A percentile compares a stretch with the other conserved stretches of the same genome.
Evolutionary conservation across 257 asterid species (phyloP).

Genomic region (Salvia miltiorrhiza): DNA sequence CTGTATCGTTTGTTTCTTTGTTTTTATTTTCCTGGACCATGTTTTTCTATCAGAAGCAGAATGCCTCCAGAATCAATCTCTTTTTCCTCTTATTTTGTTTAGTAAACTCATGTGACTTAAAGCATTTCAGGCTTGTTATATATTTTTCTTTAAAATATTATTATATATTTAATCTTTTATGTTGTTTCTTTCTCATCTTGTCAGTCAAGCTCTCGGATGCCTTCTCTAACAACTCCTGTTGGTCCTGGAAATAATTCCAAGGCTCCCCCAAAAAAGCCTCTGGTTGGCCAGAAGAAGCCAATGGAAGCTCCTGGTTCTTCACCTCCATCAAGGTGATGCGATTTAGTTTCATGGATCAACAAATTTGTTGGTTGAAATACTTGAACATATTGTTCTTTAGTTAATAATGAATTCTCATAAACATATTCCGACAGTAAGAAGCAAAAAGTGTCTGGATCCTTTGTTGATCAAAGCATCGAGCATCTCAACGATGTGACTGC

Average conservation of each 20-base stretch:
- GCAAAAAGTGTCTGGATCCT: slow-evolving; percentile 83
- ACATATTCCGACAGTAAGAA: slow-evolving; percentile 59
- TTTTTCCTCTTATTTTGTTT: background rate
- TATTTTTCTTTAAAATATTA: background rate
- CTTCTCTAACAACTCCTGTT: slow-evolving; percentile 44
- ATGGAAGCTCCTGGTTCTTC: slow-evolving; percentile 84
- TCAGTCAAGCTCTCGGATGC: slow-evolving; percentile 56
- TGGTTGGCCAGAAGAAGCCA: no score
- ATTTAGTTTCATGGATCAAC: background rate
- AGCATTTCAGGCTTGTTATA: background rate
- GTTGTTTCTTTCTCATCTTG: slow-evolving; percentile 8
- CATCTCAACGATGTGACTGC: slow-evolving; percentile 98
- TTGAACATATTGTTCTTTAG: slow-evolving; percentile 5
- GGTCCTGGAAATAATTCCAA: no score
- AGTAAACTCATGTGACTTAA: background rate
- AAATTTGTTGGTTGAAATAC: background rate
- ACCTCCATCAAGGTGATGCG: slow-evolving; percentile 73
- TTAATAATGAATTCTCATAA: slow-evolving; percentile 10
- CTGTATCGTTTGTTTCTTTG: no score
- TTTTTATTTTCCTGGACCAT: no score
- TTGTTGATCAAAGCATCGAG: slow-evolving; percentile 89
- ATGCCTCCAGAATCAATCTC: no score
- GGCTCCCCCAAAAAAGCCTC: no score
- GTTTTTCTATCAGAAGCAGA: no score
- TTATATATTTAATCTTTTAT: background rate